Evolutionary conservation across 108 stramenopile genomes (phyloP), one percentile per base, ranked within the genome.

Genomic region (Fistulifera solaris): DNA sequence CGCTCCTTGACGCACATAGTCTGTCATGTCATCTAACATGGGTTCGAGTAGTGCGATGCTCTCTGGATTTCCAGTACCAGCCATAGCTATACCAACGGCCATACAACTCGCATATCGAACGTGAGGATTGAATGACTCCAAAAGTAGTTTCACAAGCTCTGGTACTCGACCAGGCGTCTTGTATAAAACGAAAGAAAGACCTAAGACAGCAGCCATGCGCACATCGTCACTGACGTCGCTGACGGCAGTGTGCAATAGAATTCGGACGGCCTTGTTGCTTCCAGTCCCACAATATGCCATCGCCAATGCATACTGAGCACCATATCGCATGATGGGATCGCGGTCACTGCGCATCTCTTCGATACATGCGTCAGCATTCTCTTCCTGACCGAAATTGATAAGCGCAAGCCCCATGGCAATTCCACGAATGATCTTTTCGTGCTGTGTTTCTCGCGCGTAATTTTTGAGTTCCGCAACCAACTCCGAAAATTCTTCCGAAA

Each of bases 61-160:
- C 48, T 97, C 95, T 25, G 85, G 47, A 52, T 91, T 77, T 3
- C 91, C 99, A 10, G 96, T 88, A 17, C 95, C 97, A 3, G 97
- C 92, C 90, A 96, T 95, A 48, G 96, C 94, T 60, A 99, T 95
- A 17, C 96, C 99, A 4, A 98, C 92, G 7, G 99, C 97, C 87
- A 99, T 91, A 60, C 96, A 98, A 66, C 95, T 93, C 17, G 96
- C 99, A 66, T 98, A 99, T 43, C 99, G 87, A 31, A 99, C 96
- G 69, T 99, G 96, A 16, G 99, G 94, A 70, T 99, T 99, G 86
- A 97, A 99, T 65, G 81, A 85, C 65, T 98, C 99, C n/a, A 96
- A 69, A 14, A 98, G 72, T 15, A 99, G 83, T 44, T 88, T 76
- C 52, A 98, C 93, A 10, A 96, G 66, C 48, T 85, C 70, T 1